phyloP scores from a whole-genome alignment of 352 stramenopile species.

The Bremia lactucae region DNA sequence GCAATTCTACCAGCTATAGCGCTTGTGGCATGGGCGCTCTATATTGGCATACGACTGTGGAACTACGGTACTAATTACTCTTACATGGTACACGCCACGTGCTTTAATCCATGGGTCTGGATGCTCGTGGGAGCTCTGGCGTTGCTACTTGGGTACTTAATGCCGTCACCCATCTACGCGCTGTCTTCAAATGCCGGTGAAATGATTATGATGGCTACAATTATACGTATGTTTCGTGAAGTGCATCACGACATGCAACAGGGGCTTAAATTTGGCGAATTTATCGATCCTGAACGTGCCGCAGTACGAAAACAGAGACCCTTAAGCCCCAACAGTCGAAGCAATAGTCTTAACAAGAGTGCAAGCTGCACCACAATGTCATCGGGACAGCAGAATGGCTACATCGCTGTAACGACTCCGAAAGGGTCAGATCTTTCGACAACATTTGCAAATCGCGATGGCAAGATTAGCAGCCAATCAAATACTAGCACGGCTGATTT shows the following conservation, averaged over 20 bases:
- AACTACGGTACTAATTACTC: conserved; percentile 83
- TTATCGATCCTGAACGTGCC: conserved; percentile 45
- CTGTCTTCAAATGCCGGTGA: conserved; percentile 70
- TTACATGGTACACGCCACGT: conserved; percentile 76
- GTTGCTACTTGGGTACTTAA: conserved; percentile 62
- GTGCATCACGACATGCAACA: conserved; percentile 79
- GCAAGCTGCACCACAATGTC: conserved; percentile 17
- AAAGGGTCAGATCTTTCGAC: conserved; percentile 31
- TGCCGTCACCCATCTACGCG: conserved; percentile 60
- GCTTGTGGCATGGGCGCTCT: conserved; percentile 58
- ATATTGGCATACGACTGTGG: conserved; percentile 67
- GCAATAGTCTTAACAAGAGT: conserved; percentile 17
- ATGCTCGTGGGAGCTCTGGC: conserved; percentile 69
- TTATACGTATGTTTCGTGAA: conserved; percentile 80
- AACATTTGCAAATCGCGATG: conserved; percentile 31
- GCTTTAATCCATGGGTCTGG: conserved; percentile 84
- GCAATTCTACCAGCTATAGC: conserved; percentile 53
- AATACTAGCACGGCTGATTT: conserved; percentile 26
- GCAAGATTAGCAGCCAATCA: conserved; percentile 5
- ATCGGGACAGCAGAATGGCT: conserved; percentile 15
- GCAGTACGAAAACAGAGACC: conserved; percentile 8
- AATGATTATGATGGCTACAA: conserved; percentile 64
- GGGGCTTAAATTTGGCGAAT: conserved; percentile 57
- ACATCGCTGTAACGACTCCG: conserved; percentile 30
- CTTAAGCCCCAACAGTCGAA: conserved; percentile 13